These are phyloP conservation scores for Starmerella potacharoeniae DNA, from an alignment of 805 yeast genomes.

Conservation along the genomic window DNA sequence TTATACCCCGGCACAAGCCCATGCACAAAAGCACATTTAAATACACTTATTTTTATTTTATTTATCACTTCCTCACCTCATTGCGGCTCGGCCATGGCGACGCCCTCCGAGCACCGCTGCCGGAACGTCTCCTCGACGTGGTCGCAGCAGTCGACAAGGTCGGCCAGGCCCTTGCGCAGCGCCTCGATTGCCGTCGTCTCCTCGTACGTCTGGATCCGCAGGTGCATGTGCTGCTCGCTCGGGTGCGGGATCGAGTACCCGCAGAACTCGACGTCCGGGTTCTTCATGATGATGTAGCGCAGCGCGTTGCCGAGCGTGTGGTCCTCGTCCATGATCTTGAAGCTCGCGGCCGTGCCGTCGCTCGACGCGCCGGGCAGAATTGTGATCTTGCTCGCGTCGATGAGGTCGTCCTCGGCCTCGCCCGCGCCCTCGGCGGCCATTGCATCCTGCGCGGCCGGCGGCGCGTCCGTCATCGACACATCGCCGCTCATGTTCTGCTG, in stretches of 20 bases:
- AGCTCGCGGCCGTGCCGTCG: slow-evolving; percentile 90
- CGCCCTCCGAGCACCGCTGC: slow-evolving; percentile 45
- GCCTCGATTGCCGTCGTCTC: slow-evolving; percentile 82
- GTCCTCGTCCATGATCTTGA: slow-evolving; percentile 86
- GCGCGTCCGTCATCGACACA: slow-evolving; percentile 16
- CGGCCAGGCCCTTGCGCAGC: slow-evolving; percentile 79
- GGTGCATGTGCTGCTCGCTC: slow-evolving; percentile 75
- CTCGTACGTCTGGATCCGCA: slow-evolving; percentile 90
- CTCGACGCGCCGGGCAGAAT: slow-evolving; percentile 57
- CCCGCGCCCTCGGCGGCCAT: not conserved
- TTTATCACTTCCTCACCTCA: not conserved
- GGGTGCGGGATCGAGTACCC: slow-evolving; percentile 99
- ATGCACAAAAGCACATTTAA: not conserved
- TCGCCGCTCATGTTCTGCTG: slow-evolving; percentile 8
- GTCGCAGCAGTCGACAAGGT: slow-evolving; percentile 68
- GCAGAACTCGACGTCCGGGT: slow-evolving; percentile 95
- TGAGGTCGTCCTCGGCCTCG: not conserved
- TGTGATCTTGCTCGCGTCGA: slow-evolving; percentile 19
- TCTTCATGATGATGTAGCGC: slow-evolving; percentile 90
- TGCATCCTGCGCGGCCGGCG: not conserved
- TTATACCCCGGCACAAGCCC: no score
- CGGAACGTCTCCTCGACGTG: slow-evolving; percentile 71
- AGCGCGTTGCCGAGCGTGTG: slow-evolving; percentile 93
- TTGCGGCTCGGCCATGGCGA: slow-evolving; percentile 5
- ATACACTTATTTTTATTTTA: not conserved